A percentile compares a stretch with the other conserved stretches of the same genome.
phyloP scores from a whole-genome alignment of 306 rosid genomes.

The Benincasa hispida region DNA sequence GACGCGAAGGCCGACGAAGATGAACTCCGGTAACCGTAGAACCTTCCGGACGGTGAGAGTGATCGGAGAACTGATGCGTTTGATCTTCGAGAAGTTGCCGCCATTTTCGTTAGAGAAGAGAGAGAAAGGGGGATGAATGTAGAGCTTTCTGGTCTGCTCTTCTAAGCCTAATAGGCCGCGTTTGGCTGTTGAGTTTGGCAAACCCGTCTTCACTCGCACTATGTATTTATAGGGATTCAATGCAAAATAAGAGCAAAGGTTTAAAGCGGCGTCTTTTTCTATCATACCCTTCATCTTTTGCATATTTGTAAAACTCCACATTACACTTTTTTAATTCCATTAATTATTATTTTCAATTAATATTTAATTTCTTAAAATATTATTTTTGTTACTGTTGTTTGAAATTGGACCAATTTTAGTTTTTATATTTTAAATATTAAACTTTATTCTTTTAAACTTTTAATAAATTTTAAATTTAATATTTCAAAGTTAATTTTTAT shows the following conservation, averaged over 20 bases:
- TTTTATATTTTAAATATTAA: too few relatives aligned
- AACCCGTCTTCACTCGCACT: conserved; percentile 60
- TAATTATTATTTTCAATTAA: too few relatives aligned
- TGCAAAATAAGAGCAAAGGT: neutral
- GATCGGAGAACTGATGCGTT: conserved; percentile 41
- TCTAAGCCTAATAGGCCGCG: conserved; percentile 9
- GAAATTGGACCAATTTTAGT: too few relatives aligned
- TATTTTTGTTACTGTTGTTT: too few relatives aligned
- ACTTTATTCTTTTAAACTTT: too few relatives aligned
- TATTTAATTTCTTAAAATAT: too few relatives aligned
- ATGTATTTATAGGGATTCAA: conserved; percentile 43
- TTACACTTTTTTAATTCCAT: neutral
- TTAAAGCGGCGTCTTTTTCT: neutral
- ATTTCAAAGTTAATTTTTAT: too few relatives aligned
- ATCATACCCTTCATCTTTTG: neutral
- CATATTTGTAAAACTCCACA: neutral
- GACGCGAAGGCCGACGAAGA: conserved; percentile 56
- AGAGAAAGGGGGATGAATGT: neutral
- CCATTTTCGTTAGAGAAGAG: conserved; percentile 33
- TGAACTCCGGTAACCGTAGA: conserved; percentile 16
- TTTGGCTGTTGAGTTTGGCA: conserved; percentile 59
- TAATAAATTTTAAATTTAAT: too few relatives aligned
- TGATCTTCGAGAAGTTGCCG: conserved; percentile 53
- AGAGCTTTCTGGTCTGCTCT: neutral
- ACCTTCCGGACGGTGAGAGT: conserved; percentile 43